These are phyloP conservation scores for Chytriomyces hyalinus DNA, from an alignment of 192 early-diverging fungal species.

Conservation along the genomic window DNA sequence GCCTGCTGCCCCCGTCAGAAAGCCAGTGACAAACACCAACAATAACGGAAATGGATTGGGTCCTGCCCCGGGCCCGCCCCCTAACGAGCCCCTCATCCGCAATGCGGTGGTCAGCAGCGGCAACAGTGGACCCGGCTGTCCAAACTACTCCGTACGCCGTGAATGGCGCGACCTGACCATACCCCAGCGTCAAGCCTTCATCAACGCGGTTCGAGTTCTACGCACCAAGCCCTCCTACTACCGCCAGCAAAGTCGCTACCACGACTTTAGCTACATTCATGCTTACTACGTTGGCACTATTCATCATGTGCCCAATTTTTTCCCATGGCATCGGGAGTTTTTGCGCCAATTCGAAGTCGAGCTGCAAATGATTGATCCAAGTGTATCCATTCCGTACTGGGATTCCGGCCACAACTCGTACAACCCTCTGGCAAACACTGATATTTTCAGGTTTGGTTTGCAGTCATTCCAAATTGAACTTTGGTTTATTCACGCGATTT, in stretches of 20 bases:
- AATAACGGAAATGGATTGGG: too few relatives aligned
- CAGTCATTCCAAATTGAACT: too few relatives aligned
- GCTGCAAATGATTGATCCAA: constrained; percentile 39
- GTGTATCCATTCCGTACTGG: constrained; percentile 60
- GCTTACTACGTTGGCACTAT: background rate
- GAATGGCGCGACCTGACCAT: background rate
- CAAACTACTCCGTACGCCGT: too few relatives aligned
- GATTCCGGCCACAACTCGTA: constrained; percentile 1
- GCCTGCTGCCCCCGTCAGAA: too few relatives aligned
- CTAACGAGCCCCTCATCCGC: too few relatives aligned
- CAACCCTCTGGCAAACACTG: too few relatives aligned
- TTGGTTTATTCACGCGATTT: too few relatives aligned
- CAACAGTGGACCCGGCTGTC: too few relatives aligned
- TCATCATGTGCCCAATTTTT: constrained; percentile 18
- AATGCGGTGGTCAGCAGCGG: too few relatives aligned
- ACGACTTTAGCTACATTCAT: constrained; percentile 6
- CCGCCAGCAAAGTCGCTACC: background rate
- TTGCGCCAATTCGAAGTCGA: constrained; percentile 35
- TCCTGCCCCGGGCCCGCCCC: too few relatives aligned
- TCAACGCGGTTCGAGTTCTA: background rate
- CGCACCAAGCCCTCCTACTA: background rate
- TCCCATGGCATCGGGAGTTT: constrained; percentile 45
- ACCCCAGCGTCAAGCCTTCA: background rate
- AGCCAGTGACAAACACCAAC: too few relatives aligned
- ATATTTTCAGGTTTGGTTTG: too few relatives aligned